A percentile compares a stretch with the other conserved stretches of the same genome.
Evolutionary conservation across 768 basidiomycete species (phyloP).

Genomic region (Boletus speciosus): DNA sequence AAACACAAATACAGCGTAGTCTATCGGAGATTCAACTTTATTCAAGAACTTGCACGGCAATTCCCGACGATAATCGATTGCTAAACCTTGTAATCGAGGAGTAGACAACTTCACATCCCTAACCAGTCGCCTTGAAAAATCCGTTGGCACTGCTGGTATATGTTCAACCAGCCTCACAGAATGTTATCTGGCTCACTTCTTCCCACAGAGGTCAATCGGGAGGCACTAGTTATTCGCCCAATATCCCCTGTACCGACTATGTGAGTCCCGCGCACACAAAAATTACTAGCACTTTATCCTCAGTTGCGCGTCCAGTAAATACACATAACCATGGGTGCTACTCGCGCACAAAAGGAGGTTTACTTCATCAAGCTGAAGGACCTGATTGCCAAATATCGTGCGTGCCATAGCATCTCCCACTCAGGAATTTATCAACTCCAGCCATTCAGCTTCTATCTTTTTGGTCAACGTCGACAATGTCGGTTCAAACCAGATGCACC

Average conservation of each 20-base stretch:
- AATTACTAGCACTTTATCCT: neutral
- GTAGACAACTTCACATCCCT: constrained; percentile 13
- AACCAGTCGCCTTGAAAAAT: constrained; percentile 84
- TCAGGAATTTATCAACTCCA: neutral
- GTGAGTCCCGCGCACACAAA: constrained; percentile 20
- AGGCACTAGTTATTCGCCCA: constrained; percentile 56
- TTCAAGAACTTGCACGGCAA: constrained; percentile 27
- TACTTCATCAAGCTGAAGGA: constrained; percentile 96
- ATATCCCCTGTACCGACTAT: constrained; percentile 20
- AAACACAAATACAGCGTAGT: neutral
- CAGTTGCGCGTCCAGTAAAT: constrained; percentile 9
- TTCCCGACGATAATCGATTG: constrained; percentile 10
- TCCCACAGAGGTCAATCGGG: constrained; percentile 85
- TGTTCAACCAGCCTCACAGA: constrained; percentile 14
- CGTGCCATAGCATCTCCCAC: constrained; percentile 32
- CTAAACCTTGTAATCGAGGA: constrained; percentile 24
- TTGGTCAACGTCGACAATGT: constrained; percentile 99
- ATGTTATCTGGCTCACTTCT: constrained; percentile 6
- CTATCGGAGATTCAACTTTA: constrained; percentile 30
- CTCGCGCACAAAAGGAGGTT: constrained; percentile 82
- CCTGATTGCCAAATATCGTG: constrained; percentile 85
- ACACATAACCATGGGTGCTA: constrained; percentile 76
- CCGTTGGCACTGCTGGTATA: constrained; percentile 81
- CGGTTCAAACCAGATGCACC: constrained; percentile 99
- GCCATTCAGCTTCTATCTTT: constrained; percentile 86